Percentiles rank a stretch among this genome's conserved stretches.
Evolutionary conservation across 805 yeast genomes (phyloP).

Genomic region (Candida tammaniensis): DNA sequence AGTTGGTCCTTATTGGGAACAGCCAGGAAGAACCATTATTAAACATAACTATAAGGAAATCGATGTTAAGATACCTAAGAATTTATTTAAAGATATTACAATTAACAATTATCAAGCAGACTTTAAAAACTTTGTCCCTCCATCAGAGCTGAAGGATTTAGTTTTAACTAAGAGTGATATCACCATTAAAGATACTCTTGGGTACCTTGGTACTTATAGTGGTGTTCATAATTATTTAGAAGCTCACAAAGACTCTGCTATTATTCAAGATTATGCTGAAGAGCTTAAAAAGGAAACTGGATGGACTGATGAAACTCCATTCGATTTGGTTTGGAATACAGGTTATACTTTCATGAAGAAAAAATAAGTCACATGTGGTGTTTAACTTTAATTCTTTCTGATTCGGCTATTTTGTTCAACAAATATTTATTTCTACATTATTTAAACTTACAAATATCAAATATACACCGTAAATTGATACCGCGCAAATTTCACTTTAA

Average conservation of each 20-base stretch:
- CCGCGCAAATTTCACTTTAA: neutral
- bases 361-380: slow-evolving; percentile 9
- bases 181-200: slow-evolving; percentile 44
- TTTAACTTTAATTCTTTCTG: too few relatives aligned
- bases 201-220: slow-evolving; percentile 69
- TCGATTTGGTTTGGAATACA: slow-evolving; percentile 49
- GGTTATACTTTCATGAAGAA: slow-evolving; percentile 49
- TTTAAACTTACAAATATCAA: too few relatives aligned
- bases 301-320: slow-evolving; percentile 43
- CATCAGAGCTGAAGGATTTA: slow-evolving; percentile 18
- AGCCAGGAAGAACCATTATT: slow-evolving; percentile 68
- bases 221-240: slow-evolving; percentile 57
- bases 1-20: slow-evolving; percentile 79
- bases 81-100: slow-evolving; percentile 37
- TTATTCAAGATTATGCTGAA: slow-evolving; percentile 31
- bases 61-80: slow-evolving; percentile 38
- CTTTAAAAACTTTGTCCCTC: slow-evolving; percentile 11
- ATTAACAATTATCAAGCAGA: slow-evolving; percentile 26
- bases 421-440: too few relatives aligned
- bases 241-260: slow-evolving; percentile 30
- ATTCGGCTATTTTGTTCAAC: too few relatives aligned
- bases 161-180: slow-evolving; percentile 36
- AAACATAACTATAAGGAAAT: slow-evolving; percentile 43
- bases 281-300: slow-evolving; percentile 41
- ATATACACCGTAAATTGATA: neutral